phyloP scores from a whole-genome alignment of 495 filamentous ascomycete species.

The Xylaria sp. region DNA sequence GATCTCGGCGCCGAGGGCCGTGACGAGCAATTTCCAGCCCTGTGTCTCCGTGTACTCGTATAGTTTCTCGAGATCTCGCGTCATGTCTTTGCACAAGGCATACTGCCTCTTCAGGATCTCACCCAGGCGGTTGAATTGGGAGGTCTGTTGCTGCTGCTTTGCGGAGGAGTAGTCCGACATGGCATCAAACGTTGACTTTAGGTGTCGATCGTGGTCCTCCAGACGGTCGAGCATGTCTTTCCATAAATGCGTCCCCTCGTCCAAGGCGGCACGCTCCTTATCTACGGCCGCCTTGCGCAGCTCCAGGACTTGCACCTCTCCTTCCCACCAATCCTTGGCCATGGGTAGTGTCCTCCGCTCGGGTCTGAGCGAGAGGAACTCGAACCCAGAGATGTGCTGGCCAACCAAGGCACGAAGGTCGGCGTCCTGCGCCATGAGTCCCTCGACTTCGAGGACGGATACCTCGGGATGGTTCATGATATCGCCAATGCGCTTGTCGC shows the following conservation, averaged over 20 bases:
- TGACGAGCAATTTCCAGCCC: slow-evolving; percentile 88
- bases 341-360: slow-evolving; percentile 77
- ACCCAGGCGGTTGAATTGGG: slow-evolving; percentile 34
- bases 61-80: slow-evolving; percentile 64
- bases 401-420: slow-evolving; percentile 36
- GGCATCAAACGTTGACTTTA: slow-evolving; percentile 63
- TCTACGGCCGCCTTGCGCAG: slow-evolving; percentile 66
- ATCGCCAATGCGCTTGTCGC: slow-evolving; percentile 47
- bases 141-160: slow-evolving; percentile 12
- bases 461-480: slow-evolving; percentile 62
- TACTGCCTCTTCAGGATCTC: slow-evolving; percentile 54
- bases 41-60: slow-evolving; percentile 66
- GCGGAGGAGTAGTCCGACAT: slow-evolving; percentile 25
- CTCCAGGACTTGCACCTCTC: slow-evolving; percentile 65
- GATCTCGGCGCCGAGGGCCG: slow-evolving; percentile 86
- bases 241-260: slow-evolving; percentile 85
- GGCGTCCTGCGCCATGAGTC: slow-evolving; percentile 35
- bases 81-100: slow-evolving; percentile 62
- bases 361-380: slow-evolving; percentile 65
- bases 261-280: slow-evolving; percentile 75
- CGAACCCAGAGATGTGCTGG: slow-evolving; percentile 44
- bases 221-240: slow-evolving; percentile 70
- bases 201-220: slow-evolving; percentile 68
- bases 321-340: slow-evolving; percentile 77
- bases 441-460: slow-evolving; percentile 49